phyloP scores from a whole-genome alignment of 495 filamentous ascomycete genomes.

The Podospora anserina region DNA sequence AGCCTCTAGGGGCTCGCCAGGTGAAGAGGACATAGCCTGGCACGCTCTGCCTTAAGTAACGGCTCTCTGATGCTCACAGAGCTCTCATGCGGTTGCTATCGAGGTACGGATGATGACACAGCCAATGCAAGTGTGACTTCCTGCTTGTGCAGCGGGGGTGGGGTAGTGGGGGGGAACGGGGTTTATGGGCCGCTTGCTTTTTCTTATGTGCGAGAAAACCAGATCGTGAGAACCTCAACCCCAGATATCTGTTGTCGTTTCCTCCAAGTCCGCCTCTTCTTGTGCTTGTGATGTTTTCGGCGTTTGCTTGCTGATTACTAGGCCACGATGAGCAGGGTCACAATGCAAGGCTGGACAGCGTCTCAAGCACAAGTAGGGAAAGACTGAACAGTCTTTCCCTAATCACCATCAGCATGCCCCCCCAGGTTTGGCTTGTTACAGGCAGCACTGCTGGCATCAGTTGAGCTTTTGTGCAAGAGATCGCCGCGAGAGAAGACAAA shows the following conservation, averaged over 20 bases:
- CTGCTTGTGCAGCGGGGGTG: neutral
- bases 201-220: neutral
- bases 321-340: too few relatives aligned
- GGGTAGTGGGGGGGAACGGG: neutral
- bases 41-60: neutral
- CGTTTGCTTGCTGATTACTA: too few relatives aligned
- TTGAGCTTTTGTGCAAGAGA: slow-evolving; percentile 37
- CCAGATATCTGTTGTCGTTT: neutral
- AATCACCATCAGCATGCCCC: slow-evolving; percentile 9
- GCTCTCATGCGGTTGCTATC: neutral
- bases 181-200: neutral
- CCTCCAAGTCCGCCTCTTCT: neutral
- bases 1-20: neutral
- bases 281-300: too few relatives aligned
- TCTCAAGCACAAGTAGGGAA: too few relatives aligned
- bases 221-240: neutral
- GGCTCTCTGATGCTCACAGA: neutral
- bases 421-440: slow-evolving; percentile 41
- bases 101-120: neutral
- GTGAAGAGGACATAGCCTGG: neutral
- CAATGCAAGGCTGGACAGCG: too few relatives aligned
- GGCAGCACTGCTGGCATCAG: slow-evolving; percentile 48
- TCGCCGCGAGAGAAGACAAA: slow-evolving; percentile 50
- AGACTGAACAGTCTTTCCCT: too few relatives aligned
- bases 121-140: neutral